Base-by-base conservation (phyloP, 2,329 filamentous ascomycete genomes). In the Leptoxyphium fumago region DNA sequence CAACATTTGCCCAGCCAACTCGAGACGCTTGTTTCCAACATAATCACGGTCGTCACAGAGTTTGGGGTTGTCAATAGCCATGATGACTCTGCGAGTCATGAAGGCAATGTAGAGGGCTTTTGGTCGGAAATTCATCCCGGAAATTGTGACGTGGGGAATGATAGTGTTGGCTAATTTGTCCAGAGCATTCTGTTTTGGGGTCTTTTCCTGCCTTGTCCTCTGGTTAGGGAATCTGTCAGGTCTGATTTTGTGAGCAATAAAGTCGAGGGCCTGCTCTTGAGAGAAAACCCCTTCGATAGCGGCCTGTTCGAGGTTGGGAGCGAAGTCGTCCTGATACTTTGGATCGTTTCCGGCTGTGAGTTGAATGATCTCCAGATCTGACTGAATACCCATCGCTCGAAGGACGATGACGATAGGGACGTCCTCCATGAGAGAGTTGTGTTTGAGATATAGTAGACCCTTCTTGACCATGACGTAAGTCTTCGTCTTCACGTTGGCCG, bases 1-100 rank as follows among this genome's bases (percentile, higher is more conserved):
- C 48, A 98, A 68, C 60, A 98, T 80, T 64, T 96, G 91, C 0
- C 91, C 91, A 43, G 93, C 93, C 64, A 98, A 64, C 63, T 98
- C 91, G 38, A 98, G 71, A 47, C 91, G 79, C 66, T 98, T 98
- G 67, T 98, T 98, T 52, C 91, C 91, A 28, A 98, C 87, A 57
- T 96, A 98, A 65, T 98, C 93, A 59, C 91, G 77, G 61, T 98
- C 91, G 55, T 98, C 91, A 2, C 98, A 86, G 43, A 96, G 70
- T 45, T 82, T 86, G 1, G 84, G 77, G 57, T 98, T 85, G 47
- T 91, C 83, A 57, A 87, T 82, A 2, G 88, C 88, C 84, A 96
- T 94, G 41, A 98, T 67, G 2, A 96, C 88, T 62, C 88, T 78
- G n/a, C 91, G 82, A 26, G 87, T 85, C 91, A 98, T 98, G 69